Percentiles rank a stretch among this genome's conserved stretches.
Evolutionary conservation across 805 yeast species (phyloP).

Genomic region (Cyberlindnera saturnus): DNA sequence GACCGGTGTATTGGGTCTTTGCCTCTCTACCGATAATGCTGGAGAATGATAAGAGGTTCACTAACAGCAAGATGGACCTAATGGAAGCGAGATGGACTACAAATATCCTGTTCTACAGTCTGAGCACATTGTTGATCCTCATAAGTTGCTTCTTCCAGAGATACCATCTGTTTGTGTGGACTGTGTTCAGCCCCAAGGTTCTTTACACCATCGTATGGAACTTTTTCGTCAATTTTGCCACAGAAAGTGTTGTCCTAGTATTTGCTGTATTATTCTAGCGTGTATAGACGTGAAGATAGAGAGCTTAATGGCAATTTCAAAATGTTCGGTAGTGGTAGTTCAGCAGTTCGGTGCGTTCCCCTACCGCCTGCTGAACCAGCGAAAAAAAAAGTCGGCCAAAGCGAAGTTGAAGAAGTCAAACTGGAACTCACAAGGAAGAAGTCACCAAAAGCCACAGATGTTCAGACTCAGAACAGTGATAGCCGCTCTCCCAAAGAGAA

Average conservation of each 20-base stretch:
- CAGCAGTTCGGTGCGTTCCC: too few relatives aligned
- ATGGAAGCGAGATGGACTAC: slow-evolving; percentile 25
- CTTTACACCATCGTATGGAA: slow-evolving; percentile 79
- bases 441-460: background rate
- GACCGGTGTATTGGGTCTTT: slow-evolving; percentile 77
- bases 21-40: slow-evolving; percentile 36
- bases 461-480: background rate
- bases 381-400: too few relatives aligned
- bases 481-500: slow-evolving; percentile 4
- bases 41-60: slow-evolving; percentile 22
- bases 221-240: slow-evolving; percentile 38
- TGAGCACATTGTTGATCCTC: slow-evolving; percentile 53
- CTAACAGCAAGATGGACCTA: slow-evolving; percentile 27
- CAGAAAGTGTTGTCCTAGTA: slow-evolving; percentile 6
- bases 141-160: slow-evolving; percentile 68
- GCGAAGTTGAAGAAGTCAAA: too few relatives aligned
- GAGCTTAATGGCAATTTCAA: too few relatives aligned
- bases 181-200: slow-evolving; percentile 92
- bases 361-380: too few relatives aligned
- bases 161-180: slow-evolving; percentile 92
- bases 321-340: too few relatives aligned
- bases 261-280: slow-evolving; percentile 4
- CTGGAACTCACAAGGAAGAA: too few relatives aligned
- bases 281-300: too few relatives aligned
- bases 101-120: slow-evolving; percentile 43